phyloP scores from a whole-genome alignment of 208 protist species.

The Herpetomonas tarakana region DNA sequence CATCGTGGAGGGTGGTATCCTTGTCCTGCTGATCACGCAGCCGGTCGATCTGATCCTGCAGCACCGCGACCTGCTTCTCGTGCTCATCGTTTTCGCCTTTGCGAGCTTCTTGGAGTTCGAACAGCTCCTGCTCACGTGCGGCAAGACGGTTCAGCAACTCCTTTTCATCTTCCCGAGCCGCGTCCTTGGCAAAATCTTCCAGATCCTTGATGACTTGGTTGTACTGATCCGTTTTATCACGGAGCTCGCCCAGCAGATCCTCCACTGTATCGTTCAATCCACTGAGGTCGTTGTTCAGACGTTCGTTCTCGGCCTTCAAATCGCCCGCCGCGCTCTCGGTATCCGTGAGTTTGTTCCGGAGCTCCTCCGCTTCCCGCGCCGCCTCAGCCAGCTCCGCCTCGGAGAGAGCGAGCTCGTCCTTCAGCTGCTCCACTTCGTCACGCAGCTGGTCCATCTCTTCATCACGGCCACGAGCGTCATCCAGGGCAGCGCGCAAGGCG shows the following conservation, averaged over 20 bases:
- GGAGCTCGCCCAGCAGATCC: conserved; percentile 51
- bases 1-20: conserved; percentile 29
- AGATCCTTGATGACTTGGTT: conserved; percentile 62
- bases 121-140: conserved; percentile 61
- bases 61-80: conserved; percentile 42
- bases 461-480: not conserved
- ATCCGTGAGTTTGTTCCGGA: conserved; percentile 8
- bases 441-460: not conserved
- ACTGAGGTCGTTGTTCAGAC: conserved; percentile 35
- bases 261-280: conserved; percentile 34
- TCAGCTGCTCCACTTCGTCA: conserved; percentile 4
- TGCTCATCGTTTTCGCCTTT: conserved; percentile 51
- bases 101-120: conserved; percentile 56
- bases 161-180: conserved; percentile 53
- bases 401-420: not conserved
- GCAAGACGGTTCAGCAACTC: conserved; percentile 53
- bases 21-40: conserved; percentile 41
- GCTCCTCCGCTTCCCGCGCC: conserved; percentile 18
- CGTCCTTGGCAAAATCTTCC: conserved; percentile 50
- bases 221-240: conserved; percentile 55
- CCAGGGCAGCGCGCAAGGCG: not conserved
- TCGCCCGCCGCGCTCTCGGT: conserved; percentile 15
- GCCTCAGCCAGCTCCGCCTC: conserved; percentile 25
- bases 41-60: conserved; percentile 61
- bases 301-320: conserved; percentile 17